Evolutionary conservation across 192 early-diverging fungal species (phyloP), one percentile per base, ranked within the genome.

Genomic region (Coemansia aciculifera): DNA sequence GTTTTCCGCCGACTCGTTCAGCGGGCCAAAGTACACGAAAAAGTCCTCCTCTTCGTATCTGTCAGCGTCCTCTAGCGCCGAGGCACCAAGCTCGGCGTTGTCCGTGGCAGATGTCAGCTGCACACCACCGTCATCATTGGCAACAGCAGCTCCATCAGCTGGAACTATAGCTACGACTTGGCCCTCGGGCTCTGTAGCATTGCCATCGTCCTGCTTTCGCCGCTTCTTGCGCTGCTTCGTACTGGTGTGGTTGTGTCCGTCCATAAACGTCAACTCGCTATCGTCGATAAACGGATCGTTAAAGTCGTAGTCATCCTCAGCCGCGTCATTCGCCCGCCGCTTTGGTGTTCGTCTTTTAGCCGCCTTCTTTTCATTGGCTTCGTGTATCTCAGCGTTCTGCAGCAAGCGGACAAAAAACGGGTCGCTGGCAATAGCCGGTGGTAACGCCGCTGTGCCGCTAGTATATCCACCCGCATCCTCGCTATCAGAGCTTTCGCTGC

Each of bases 281-380:
- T 84, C 81, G 56, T 84, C 81, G 70, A 84, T 84, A 73, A 84
- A 84, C 38, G 81, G 81, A 46, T 84, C 81, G n/a, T 84, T 72
- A 59, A 84, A 51, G 62, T 84, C 81, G 27, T 84, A 84, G 31
- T 68, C 66, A 27, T 84, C 81, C 31, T 84, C 81, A 11, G 65
- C 71, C 0, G 66, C 62, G 23, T 79, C 77, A 36, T 71, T 74
- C 2, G 71, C 59, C 36, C 67, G 52, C 6, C 76, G 70, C 62
- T 66, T 78, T 34, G 36, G 44, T 42, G 59, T 65, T 9, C 72
- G 67, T 31, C 67, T 75, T 27, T 66, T 73, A 10, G 62, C 51
- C 0, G 43, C 48, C 21, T 66, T 64, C 40, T 73, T 68, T 8
- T 75, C 69, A 27, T 68, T 67, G 1, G 69, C 73, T 23, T 84